Base-by-base conservation (phyloP, 2,329 filamentous ascomycete species). In the Colletotrichum coccodes region DNA sequence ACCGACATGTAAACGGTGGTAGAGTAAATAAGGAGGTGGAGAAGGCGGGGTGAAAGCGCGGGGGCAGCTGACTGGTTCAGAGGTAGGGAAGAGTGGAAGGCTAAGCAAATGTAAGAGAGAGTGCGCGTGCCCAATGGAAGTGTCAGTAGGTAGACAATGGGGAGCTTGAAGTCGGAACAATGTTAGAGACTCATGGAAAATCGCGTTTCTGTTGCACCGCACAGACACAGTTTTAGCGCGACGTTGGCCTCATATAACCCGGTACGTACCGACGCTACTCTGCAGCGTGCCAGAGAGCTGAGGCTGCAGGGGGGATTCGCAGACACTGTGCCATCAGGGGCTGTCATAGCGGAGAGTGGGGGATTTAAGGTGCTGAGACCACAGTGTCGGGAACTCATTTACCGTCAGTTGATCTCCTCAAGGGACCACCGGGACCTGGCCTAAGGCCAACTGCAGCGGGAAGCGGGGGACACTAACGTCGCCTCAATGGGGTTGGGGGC, bases 161-260 rank as follows among this genome's bases (percentile, higher is more conserved):
- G 28, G 64, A 32, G 26, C 50, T 50, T 65, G 66, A 65, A 56
- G 66, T 68, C 49, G 49, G 54, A 68, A 68, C 61, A 60, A 60
- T 50, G 66, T 68, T 65, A 26, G 49, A 68, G 38, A 63, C 44
- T 40, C 46, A 30, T 54, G 42, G 44, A 40, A 53, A 53, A 34
- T 11, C 60, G 52, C 36, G 52, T 38, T 53, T 64, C 26, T 68
- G 60, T 53, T 60, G 47, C 66, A 49, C 66, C 61, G 66, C 66
- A 65, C 61, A 66, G 49, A 69, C 56, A 40, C 54, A 60, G 53
- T 50, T 65, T 65, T 68, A 64, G 61, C 65, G 61, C 61, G 28
- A 34, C 30, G 28, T 21, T 11, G 30, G 16, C 49, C 21, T 47
- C 28, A n/a, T n/a, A 53, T 21, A 34, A 34, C 21, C n/a, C 14